Evolutionary conservation across 805 yeast genomes (phyloP).

Genomic region (Debaryomyces prosopidis): DNA sequence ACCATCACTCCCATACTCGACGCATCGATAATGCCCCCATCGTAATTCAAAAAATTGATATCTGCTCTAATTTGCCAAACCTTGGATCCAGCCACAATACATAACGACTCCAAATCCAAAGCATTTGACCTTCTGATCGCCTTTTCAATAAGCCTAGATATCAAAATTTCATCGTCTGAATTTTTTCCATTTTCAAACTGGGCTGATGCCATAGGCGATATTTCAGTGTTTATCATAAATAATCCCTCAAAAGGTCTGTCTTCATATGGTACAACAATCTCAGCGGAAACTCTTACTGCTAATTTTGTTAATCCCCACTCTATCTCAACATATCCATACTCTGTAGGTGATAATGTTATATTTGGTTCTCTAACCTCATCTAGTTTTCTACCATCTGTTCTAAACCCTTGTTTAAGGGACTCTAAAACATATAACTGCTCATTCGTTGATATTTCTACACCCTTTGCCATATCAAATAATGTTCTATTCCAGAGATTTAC

Average conservation of each 20-base stretch:
- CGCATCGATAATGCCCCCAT: conserved; percentile 90
- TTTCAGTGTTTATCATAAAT: conserved; percentile 80
- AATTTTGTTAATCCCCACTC: conserved; percentile 72
- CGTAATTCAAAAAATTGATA: conserved; percentile 83
- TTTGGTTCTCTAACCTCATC: conserved; percentile 62
- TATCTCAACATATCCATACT: conserved; percentile 81
- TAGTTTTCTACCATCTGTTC: conserved; percentile 70
- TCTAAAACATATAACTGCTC: conserved; percentile 64
- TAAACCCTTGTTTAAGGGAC: conserved; percentile 58
- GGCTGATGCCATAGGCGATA: conserved; percentile 87
- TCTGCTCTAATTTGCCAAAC: conserved; percentile 94
- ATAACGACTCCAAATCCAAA: conserved; percentile 83
- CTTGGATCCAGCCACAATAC: conserved; percentile 86
- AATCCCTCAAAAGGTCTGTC: conserved; percentile 94
- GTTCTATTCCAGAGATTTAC: too few species aligned
- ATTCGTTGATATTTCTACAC: conserved; percentile 59
- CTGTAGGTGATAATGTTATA: conserved; percentile 60
- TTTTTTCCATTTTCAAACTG: conserved; percentile 72
- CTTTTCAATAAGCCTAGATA: conserved; percentile 83
- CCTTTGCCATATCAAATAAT: conserved; percentile 53
- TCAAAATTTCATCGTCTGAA: conserved; percentile 78
- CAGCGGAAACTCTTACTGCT: conserved; percentile 72
- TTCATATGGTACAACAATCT: conserved; percentile 76
- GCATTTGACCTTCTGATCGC: conserved; percentile 90
- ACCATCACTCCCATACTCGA: conserved; percentile 89